These are phyloP conservation scores for Gillenia trifoliata DNA, from an alignment of 306 rosid species.

Conservation along the genomic window DNA sequence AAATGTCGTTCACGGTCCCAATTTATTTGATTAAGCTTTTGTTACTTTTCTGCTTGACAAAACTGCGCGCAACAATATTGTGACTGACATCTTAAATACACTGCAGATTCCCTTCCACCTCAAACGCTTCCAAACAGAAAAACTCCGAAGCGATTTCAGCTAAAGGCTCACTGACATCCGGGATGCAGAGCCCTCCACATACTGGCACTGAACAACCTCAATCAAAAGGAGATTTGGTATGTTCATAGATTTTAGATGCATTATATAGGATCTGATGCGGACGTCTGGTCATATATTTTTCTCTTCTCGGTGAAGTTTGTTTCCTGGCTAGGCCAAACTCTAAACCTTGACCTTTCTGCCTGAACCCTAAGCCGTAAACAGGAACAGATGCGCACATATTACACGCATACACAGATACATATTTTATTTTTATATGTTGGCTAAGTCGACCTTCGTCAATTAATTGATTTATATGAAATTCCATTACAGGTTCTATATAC, in stretches of 20 bases:
- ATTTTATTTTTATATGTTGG: not conserved
- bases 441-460: not conserved
- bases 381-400: not conserved
- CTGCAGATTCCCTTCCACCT: conserved; percentile 64
- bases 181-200: conserved; percentile 37
- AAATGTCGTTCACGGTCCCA: not conserved
- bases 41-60: conserved; percentile 2
- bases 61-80: conserved; percentile 11
- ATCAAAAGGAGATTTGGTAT: conserved; percentile 64
- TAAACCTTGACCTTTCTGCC: not conserved
- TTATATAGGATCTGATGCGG: not conserved
- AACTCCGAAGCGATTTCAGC: conserved; percentile 54
- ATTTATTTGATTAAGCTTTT: too few species aligned
- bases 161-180: conserved; percentile 59
- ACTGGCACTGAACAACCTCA: conserved; percentile 42
- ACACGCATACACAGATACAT: not conserved
- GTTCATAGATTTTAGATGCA: not conserved
- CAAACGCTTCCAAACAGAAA: conserved; percentile 44
- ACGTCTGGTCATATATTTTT: not conserved
- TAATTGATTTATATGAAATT: not conserved
- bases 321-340: not conserved
- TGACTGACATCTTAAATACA: conserved; percentile 8
- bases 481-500: conserved; percentile 65
- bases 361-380: not conserved
- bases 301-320: not conserved